Conservation (phyloP, 768 basidiomycete genomes). For the Saitozyma sp. region DNA sequence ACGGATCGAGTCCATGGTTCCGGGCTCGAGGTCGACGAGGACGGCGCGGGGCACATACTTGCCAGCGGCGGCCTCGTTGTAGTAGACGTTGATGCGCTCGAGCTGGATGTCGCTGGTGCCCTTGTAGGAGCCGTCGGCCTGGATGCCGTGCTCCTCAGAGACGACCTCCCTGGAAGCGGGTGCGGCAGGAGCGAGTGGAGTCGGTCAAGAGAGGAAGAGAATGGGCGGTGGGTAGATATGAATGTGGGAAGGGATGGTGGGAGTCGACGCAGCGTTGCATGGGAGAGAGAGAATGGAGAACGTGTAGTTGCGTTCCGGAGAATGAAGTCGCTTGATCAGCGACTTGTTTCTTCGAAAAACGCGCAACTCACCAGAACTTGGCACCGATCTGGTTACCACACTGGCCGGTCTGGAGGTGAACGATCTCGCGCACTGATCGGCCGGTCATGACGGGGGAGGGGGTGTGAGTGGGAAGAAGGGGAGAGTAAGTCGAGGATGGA, state of each 20-base stretch:
- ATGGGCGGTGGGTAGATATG: background rate
- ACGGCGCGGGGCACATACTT: conserved; percentile 99
- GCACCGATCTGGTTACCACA: conserved; percentile 98
- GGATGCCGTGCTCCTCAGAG: conserved; percentile 97
- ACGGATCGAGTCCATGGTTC: conserved; percentile 59
- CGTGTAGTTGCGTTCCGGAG: conserved; percentile 18
- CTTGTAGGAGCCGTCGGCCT: conserved; percentile 85
- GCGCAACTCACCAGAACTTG: conserved; percentile 54
- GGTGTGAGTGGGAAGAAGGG: background rate
- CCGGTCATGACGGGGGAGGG: background rate
- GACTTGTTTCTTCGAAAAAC: conserved; percentile 1
- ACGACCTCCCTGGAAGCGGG: conserved; percentile 78
- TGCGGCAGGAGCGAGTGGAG: conserved; percentile 69
- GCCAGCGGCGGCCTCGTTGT: conserved; percentile 90
- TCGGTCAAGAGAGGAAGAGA: conserved; percentile 16
- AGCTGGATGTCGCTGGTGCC: conserved; percentile 93
- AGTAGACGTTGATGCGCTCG: conserved; percentile 92
- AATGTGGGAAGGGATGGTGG: background rate
- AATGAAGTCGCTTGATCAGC: conserved; percentile 5
- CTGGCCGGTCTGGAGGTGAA: conserved; percentile 99
- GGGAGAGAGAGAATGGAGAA: conserved; percentile 17
- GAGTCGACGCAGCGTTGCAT: background rate
- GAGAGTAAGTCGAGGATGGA: background rate
- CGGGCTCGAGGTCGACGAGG: conserved; percentile 95
- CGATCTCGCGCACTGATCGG: conserved; percentile 74